Base-by-base conservation (phyloP, 768 basidiomycete genomes). In the Fomitopsis pulvina region DNA sequence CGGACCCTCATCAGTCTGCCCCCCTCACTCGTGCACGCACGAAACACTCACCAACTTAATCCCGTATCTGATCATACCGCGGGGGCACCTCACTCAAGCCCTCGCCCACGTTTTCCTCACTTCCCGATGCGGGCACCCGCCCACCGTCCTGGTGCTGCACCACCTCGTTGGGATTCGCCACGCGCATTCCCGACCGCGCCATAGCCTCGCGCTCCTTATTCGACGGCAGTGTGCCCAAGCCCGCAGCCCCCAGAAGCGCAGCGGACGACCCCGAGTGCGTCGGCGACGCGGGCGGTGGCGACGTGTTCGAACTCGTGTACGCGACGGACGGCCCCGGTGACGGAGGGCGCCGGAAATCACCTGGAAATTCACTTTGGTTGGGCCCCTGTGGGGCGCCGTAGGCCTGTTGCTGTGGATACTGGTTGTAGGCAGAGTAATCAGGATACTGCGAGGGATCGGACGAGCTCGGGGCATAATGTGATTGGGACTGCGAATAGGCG, bases 61-160 rank as follows among this genome's bases (percentile, higher is more conserved):
- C n/a, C n/a, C n/a, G 57, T 43, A 66, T 66, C 42, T 60, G 60
- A 47, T 66, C 63, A 41, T 66, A 66, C 47, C 65, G 56, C 39
- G 65, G 65, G 39, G 65, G 65, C 24, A 67, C 51, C 58, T 67
- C 66, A 3, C 48, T 48, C 42, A 51, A 57, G 25, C 27, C 7
- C 25, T 47, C 37, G 47, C 50, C 47, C 47, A 50, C 48, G 34
- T 52, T 38, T 30, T 34, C 42, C 30, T 54, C 53, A 41, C 54
- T 48, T 5, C 48, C 52, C 20, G 56, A 54, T 45, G 55, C 45
- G 18, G 55, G 47, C 30, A 63, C 29, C 45, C 60, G 54, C 1
- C 66, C 66, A 4, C 52, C 66, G 27, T 67, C 66, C 48, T 46
- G 41, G 41, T 67, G 66, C 50, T 65, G 63, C 46, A 67, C 42